phyloP scores from a whole-genome alignment of 192 early-diverging fungal species.

The Rhizophlyctis rosea region DNA sequence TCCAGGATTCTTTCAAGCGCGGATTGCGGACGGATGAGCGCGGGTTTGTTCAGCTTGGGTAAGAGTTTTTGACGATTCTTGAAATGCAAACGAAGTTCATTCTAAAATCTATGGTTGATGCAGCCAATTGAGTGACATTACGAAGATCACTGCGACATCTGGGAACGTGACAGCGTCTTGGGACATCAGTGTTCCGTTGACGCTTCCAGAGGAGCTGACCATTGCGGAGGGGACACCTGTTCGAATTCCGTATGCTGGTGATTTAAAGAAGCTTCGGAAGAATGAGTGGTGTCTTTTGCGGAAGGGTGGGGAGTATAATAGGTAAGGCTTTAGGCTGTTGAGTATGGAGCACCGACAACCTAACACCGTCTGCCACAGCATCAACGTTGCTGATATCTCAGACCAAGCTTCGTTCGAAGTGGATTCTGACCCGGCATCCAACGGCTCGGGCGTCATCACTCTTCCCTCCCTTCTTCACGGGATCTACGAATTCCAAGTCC shows the following conservation, averaged over 20 bases:
- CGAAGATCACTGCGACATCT: neutral
- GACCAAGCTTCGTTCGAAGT: neutral
- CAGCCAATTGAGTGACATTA: neutral
- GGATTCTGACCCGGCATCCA: neutral
- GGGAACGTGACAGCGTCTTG: neutral
- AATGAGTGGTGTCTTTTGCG: neutral
- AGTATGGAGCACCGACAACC: too few relatives aligned
- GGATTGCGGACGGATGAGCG: neutral
- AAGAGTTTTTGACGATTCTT: too few relatives aligned
- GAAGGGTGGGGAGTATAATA: neutral
- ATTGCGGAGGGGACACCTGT: neutral
- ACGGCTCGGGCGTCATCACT: neutral
- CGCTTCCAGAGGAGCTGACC: neutral
- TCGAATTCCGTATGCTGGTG: neutral
- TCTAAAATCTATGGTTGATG: too few relatives aligned
- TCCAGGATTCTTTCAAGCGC: neutral
- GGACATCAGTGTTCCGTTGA: neutral
- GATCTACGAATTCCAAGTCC: neutral
- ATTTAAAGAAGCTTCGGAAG: neutral
- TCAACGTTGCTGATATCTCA: neutral
- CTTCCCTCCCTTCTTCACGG: neutral
- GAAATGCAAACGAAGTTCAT: too few relatives aligned
- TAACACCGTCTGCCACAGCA: neutral
- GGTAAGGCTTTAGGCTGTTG: neutral
- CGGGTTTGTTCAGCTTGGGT: neutral